Conservation (phyloP, 257 asterid species). For the Cordia subcordata region DNA sequence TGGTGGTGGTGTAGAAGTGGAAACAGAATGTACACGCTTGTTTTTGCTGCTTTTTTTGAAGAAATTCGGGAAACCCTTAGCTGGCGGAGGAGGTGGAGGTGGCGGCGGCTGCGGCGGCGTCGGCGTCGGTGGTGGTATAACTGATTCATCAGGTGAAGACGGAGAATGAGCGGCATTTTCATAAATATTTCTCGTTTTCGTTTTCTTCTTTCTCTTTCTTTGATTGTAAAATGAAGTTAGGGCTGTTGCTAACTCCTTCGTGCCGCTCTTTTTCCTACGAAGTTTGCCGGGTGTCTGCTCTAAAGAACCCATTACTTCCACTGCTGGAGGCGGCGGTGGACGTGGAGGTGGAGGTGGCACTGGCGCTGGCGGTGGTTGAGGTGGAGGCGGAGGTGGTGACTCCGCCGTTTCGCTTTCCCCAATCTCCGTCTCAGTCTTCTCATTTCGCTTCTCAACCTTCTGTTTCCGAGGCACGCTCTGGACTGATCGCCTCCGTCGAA, state of each 20-base stretch:
- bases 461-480: constrained; percentile 41
- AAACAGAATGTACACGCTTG: constrained; percentile 61
- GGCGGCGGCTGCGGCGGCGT: constrained; percentile 61
- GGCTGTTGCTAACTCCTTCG: constrained; percentile 65
- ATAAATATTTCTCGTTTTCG: constrained; percentile 36
- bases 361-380: constrained; percentile 26
- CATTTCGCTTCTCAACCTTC: constrained; percentile 27
- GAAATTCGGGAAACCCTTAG: constrained; percentile 52
- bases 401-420: constrained; percentile 11
- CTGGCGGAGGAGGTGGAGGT: constrained; percentile 57
- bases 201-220: constrained; percentile 53
- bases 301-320: constrained; percentile 11
- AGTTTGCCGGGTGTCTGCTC: constrained; percentile 25
- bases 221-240: constrained; percentile 60
- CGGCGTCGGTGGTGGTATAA: constrained; percentile 29
- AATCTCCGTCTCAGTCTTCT: constrained; percentile 18
- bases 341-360: constrained; percentile 23
- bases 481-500: constrained; percentile 47
- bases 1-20: constrained; percentile 38
- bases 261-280: constrained; percentile 52
- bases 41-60: constrained; percentile 61
- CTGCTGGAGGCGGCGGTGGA: constrained; percentile 16
- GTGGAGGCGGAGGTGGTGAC: constrained; percentile 17
- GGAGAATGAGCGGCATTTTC: constrained; percentile 38
- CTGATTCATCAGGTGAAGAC: constrained; percentile 30